Evolutionary conservation across 176 grass and related monocot genomes (phyloP), one percentile per base, ranked within the genome.

Genomic region (Pontederia paniculata): DNA sequence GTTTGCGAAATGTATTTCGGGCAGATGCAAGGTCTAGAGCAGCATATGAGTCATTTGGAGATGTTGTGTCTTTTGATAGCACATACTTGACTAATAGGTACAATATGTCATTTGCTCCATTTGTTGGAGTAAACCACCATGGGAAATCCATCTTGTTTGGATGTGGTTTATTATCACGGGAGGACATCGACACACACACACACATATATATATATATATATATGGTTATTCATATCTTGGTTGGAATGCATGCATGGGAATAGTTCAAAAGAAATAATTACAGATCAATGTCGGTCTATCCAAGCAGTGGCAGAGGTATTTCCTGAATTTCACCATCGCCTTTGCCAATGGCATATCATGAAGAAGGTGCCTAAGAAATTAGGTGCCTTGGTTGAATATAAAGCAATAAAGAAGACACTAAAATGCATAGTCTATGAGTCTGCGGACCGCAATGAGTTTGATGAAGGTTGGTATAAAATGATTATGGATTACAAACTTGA

Each of bases 321-420:
- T 49, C 46, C 46, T 12, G 8, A 49, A 14, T 45, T 14, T 23
- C 52, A 9, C 47, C 19, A 70, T 15, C 53, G 67, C 9, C 54
- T 44, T 41, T 70, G 67, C 9, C 21, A 57, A 22, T 70, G 67
- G 67, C 67, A 70, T 54, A 70, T 70, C 56, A 58, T 70, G 54
- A 70, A 70, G 54, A 70, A 45, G 44, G 2, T 57, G 23, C 42
- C 43, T 37, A 15, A 58, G 12, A 70, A 57, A 15, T 70, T 70
- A 22, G 44, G 57, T 44, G 67, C 44, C 15, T 45, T 48, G 17
- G 45, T 15, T 15, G 13, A 16, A 12, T 70, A 47, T 41, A 44
- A 58, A 57, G 42, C 43, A 57, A 55, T 69, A 5, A 69, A 46
- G 42, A 47, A 45, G 18, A 45, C 18, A 22, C 25, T 70, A 13